Conservation (phyloP, 495 filamentous ascomycete species). For the Lophiostoma macrostomum region DNA sequence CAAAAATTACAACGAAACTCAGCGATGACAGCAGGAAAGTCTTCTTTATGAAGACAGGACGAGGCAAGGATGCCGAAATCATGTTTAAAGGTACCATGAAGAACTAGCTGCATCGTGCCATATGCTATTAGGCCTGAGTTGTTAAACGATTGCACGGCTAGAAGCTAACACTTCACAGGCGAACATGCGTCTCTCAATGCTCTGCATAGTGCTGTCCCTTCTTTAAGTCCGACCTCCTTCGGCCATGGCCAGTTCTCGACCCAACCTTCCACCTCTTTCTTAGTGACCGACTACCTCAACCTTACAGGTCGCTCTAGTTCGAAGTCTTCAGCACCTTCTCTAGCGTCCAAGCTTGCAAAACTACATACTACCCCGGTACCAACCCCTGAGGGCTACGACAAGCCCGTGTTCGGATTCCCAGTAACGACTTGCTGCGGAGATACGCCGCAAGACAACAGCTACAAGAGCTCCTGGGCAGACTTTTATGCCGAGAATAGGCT, state of each 20-base stretch:
- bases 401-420: constrained; percentile 73
- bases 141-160: not conserved
- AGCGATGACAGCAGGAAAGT: constrained; percentile 52
- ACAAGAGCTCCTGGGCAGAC: constrained; percentile 66
- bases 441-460: constrained; percentile 74
- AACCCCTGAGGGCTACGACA: constrained; percentile 54
- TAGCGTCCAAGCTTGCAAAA: constrained; percentile 73
- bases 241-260: constrained; percentile 63
- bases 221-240: constrained; percentile 69
- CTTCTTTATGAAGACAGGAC: constrained; percentile 81
- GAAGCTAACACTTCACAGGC: constrained; percentile 42
- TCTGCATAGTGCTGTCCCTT: constrained; percentile 66
- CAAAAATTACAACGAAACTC: constrained; percentile 58
- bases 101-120: too few species aligned
- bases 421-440: constrained; percentile 82
- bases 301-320: constrained; percentile 43
- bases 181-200: constrained; percentile 83
- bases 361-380: constrained; percentile 77
- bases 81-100: constrained; percentile 66
- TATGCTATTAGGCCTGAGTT: not conserved
- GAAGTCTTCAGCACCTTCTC: constrained; percentile 39
- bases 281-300: constrained; percentile 80
- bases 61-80: constrained; percentile 57
- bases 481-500: constrained; percentile 79
- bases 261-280: constrained; percentile 56